Percentiles rank a stretch among this genome's conserved stretches.
Evolutionary conservation across 2,329 filamentous ascomycete species (phyloP).

Genomic region (Dactylellina parvicollis): DNA sequence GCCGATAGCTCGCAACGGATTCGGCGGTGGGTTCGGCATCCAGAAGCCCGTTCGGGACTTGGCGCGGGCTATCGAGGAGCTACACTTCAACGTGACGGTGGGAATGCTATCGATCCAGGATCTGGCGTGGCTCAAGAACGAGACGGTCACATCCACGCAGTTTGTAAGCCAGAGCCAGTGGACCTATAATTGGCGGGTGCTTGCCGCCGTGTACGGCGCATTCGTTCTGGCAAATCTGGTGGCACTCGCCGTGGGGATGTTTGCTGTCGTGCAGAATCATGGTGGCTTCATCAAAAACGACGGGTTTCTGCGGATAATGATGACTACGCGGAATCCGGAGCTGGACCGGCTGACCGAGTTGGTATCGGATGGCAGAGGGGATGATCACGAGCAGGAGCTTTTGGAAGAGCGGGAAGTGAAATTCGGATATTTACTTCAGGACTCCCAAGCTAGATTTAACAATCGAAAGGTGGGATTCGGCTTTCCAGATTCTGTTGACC

Average conservation of each 20-base stretch:
- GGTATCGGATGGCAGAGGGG: conserved; percentile 14
- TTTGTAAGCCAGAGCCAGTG: conserved; percentile 4
- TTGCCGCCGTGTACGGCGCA: conserved; percentile 9
- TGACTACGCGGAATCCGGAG: conserved; percentile 19
- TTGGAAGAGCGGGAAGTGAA: neutral
- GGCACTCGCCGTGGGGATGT: conserved; percentile 4
- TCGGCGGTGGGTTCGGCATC: conserved; percentile 68
- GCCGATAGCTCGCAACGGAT: conserved; percentile 64
- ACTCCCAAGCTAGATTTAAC: neutral
- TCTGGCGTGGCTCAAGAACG: conserved; percentile 12
- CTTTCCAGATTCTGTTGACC: conserved; percentile 7
- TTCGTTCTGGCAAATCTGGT: conserved; percentile 3
- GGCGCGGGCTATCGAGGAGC: conserved; percentile 6
- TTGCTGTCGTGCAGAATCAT: conserved; percentile 6
- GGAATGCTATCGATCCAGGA: conserved; percentile 13
- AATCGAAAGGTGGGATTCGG: conserved; percentile 9
- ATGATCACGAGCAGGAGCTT: conserved; percentile 14
- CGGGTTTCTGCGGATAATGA: conserved; percentile 15
- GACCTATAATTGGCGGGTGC: neutral
- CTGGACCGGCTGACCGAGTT: conserved; percentile 1
- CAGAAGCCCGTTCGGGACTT: conserved; percentile 65
- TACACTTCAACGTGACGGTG: conserved; percentile 21
- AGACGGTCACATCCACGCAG: conserved; percentile 9
- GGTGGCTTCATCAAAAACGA: conserved; percentile 3
- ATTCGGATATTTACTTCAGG: conserved; percentile 8